Conservation (phyloP, 2,329 filamentous ascomycete species). For the Zymoseptoria crescenta region DNA sequence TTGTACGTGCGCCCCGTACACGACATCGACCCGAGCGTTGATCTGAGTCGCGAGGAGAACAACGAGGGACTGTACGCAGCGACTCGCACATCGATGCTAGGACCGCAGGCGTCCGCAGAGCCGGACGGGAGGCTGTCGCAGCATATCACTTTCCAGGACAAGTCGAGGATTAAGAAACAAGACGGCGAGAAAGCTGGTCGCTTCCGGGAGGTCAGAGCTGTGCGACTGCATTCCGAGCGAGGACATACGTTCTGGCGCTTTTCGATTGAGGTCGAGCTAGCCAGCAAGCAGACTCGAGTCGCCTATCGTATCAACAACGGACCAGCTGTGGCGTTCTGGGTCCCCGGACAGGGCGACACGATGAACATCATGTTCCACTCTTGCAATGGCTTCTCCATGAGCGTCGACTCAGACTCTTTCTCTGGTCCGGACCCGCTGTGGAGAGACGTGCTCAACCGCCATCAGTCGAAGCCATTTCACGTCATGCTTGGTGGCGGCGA, state of each 20-base stretch:
- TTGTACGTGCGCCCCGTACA: slow-evolving; percentile 87
- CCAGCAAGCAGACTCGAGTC: slow-evolving; percentile 69
- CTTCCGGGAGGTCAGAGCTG: slow-evolving; percentile 74
- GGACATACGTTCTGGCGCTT: slow-evolving; percentile 97
- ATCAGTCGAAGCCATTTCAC: slow-evolving; percentile 88
- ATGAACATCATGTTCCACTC: slow-evolving; percentile 99
- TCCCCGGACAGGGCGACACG: slow-evolving; percentile 69
- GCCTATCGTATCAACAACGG: slow-evolving; percentile 94
- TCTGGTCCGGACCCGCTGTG: slow-evolving; percentile 93
- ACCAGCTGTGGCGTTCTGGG: slow-evolving; percentile 86
- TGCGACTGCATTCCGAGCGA: slow-evolving; percentile 73
- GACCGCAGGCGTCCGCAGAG: slow-evolving; percentile 19
- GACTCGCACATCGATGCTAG: slow-evolving; percentile 27
- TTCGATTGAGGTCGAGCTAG: slow-evolving; percentile 85
- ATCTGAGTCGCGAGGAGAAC: slow-evolving; percentile 71
- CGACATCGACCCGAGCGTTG: slow-evolving; percentile 66
- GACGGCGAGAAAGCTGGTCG: slow-evolving; percentile 78
- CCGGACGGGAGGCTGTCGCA: slow-evolving; percentile 18
- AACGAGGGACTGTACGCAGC: slow-evolving; percentile 74
- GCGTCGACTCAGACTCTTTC: slow-evolving; percentile 68
- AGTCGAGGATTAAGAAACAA: slow-evolving; percentile 42
- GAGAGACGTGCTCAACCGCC: slow-evolving; percentile 89
- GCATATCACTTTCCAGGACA: slow-evolving; percentile 34
- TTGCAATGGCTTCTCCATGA: slow-evolving; percentile 89
- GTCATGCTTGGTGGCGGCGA: slow-evolving; percentile 97